These are phyloP conservation scores for Macroventuria anomochaeta DNA, from an alignment of 2,329 filamentous ascomycete species.

Conservation along the genomic window DNA sequence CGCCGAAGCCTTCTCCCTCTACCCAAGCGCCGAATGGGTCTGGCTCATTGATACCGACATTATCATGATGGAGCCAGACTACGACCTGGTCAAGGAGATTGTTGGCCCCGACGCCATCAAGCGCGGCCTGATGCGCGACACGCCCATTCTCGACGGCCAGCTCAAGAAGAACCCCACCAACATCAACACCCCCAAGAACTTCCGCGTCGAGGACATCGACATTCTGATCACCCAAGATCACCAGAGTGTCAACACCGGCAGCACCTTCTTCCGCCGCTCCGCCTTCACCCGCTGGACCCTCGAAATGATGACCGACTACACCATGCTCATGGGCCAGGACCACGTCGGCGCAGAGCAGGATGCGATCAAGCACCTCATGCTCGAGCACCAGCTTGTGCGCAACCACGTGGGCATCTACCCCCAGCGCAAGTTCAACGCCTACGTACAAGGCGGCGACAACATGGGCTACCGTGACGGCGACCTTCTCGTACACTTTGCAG, in stretches of 20 bases:
- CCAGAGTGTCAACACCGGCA: constrained; percentile 50
- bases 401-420: constrained; percentile 48
- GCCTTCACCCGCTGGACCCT: constrained; percentile 48
- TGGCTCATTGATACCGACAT: constrained; percentile 53
- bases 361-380: constrained; percentile 44
- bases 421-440: constrained; percentile 49
- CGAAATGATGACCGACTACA: constrained; percentile 50
- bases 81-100: constrained; percentile 41
- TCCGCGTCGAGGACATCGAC: constrained; percentile 45
- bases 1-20: constrained; percentile 48
- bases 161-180: constrained; percentile 37
- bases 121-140: constrained; percentile 34
- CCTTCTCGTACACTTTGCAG: constrained; percentile 51
- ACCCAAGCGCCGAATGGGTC: constrained; percentile 50
- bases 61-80: constrained; percentile 49
- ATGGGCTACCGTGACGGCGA: constrained; percentile 51
- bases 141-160: constrained; percentile 37
- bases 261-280: constrained; percentile 49
- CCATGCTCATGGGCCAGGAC: constrained; percentile 44
- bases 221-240: constrained; percentile 52
- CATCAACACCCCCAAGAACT: constrained; percentile 36
- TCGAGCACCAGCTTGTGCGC: constrained; percentile 47
- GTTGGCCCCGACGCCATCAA: constrained; percentile 44
- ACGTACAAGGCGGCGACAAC: constrained; percentile 42
- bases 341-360: constrained; percentile 48